These are phyloP conservation scores for Claviceps purpurea DNA, from an alignment of 2,329 filamentous ascomycete genomes.

Conservation along the genomic window DNA sequence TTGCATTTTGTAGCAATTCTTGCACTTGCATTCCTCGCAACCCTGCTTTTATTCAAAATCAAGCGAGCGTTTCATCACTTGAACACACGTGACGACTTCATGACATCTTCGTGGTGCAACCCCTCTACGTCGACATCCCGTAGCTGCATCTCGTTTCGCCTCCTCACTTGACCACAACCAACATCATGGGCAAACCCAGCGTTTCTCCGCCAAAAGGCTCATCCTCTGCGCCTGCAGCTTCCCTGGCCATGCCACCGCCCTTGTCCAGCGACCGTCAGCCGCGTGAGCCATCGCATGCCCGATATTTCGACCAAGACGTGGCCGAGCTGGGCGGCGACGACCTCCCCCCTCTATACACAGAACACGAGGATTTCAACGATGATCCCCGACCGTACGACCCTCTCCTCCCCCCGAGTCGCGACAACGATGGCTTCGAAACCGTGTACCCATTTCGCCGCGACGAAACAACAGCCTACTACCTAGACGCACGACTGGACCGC, in stretches of 20 bases:
- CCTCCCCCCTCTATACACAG: conserved; percentile 32
- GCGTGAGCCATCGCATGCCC: conserved; percentile 8
- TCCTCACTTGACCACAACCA: background rate
- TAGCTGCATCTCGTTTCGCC: background rate
- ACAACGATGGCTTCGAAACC: conserved; percentile 6
- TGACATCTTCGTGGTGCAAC: background rate
- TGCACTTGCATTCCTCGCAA: too few species aligned
- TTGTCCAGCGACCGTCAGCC: background rate
- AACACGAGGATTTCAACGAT: conserved; percentile 17
- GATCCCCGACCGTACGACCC: conserved; percentile 10
- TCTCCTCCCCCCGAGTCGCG: conserved; percentile 11
- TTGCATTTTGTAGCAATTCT: background rate
- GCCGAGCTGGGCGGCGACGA: conserved; percentile 24
- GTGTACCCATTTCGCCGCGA: conserved; percentile 19
- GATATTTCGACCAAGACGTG: conserved; percentile 24
- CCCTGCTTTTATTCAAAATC: background rate
- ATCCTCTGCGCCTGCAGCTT: conserved; percentile 13
- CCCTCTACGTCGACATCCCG: background rate
- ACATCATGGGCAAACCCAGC: conserved; percentile 15
- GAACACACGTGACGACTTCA: background rate
- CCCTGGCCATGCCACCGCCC: conserved; percentile 13
- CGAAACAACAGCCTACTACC: conserved; percentile 23
- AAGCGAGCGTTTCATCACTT: background rate
- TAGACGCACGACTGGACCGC: conserved; percentile 31
- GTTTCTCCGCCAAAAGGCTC: conserved; percentile 6